phyloP scores from a whole-genome alignment of 2,329 filamentous ascomycete species.

The Microsporum ferrugineum region DNA sequence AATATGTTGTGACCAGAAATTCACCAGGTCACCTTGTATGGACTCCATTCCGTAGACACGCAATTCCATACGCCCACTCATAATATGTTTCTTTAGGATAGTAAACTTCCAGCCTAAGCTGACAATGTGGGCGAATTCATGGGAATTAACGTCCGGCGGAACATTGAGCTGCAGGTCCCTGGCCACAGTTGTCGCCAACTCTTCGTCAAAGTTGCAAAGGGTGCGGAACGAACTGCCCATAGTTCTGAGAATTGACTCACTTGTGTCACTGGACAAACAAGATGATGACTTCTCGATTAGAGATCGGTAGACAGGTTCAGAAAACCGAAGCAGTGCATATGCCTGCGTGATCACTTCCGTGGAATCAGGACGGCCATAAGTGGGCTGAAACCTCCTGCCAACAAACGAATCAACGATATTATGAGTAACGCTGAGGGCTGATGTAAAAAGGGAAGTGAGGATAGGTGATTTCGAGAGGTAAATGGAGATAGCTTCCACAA shows the following conservation, averaged over 20 bases:
- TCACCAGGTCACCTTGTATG: slow-evolving; percentile 60
- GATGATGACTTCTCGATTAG: slow-evolving; percentile 33
- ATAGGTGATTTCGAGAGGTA: slow-evolving; percentile 23
- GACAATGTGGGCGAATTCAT: slow-evolving; percentile 27
- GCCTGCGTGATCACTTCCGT: slow-evolving; percentile 15
- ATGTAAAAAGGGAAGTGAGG: slow-evolving; percentile 18
- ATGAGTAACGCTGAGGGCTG: slow-evolving; percentile 18
- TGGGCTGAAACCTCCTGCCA: slow-evolving; percentile 19
- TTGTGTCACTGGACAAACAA: slow-evolving; percentile 34
- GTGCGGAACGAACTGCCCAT: slow-evolving; percentile 24
- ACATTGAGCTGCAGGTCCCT: slow-evolving; percentile 27
- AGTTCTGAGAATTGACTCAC: slow-evolving; percentile 26
- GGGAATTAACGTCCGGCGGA: slow-evolving; percentile 19
- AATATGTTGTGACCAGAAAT: slow-evolving; percentile 51
- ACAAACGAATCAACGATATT: slow-evolving; percentile 23
- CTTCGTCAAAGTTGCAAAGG: slow-evolving; percentile 22
- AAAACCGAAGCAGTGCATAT: slow-evolving; percentile 23
- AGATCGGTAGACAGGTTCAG: slow-evolving; percentile 29
- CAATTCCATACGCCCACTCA: slow-evolving; percentile 80
- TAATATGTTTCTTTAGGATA: slow-evolving; percentile 59
- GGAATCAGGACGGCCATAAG: slow-evolving; percentile 10
- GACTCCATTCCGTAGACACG: slow-evolving; percentile 65
- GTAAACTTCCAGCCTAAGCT: slow-evolving; percentile 56
- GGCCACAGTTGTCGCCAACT: slow-evolving; percentile 26
- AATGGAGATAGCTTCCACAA: slow-evolving; percentile 20